phyloP scores from a whole-genome alignment of 306 rosid genomes.

The Medicago truncatula region DNA sequence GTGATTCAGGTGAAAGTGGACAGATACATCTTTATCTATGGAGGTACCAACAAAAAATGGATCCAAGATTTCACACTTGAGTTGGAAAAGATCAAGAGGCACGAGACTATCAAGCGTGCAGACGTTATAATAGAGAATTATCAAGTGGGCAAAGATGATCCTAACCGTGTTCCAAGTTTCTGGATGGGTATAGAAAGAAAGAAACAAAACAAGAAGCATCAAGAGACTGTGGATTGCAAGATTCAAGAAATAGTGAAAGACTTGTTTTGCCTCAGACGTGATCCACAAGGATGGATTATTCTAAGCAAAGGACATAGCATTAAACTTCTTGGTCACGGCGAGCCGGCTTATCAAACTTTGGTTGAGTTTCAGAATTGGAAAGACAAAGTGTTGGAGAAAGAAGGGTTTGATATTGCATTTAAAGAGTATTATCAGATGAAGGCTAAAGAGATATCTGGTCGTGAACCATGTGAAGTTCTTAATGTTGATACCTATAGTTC shows the following conservation, averaged over 20 bases:
- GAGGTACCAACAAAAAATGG: conserved; percentile 39
- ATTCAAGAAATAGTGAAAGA: conserved; percentile 32
- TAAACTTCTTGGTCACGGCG: conserved; percentile 35
- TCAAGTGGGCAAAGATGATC: conserved; percentile 32
- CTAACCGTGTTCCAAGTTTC: conserved; percentile 35
- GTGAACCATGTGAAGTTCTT: conserved; percentile 25
- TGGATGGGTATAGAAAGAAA: conserved; percentile 48
- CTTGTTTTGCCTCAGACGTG: conserved; percentile 37
- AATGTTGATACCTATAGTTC: conserved; percentile 42
- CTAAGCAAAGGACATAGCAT: conserved; percentile 44
- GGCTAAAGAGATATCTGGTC: conserved; percentile 41
- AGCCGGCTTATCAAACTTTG: conserved; percentile 41
- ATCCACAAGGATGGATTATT: conserved; percentile 50
- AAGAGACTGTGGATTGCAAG: conserved; percentile 25
- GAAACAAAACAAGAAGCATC: conserved; percentile 48
- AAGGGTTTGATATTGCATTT: conserved; percentile 46
- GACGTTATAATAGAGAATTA: conserved; percentile 38
- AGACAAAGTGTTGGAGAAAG: conserved; percentile 16
- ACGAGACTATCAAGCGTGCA: conserved; percentile 30
- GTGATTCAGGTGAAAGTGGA: conserved; percentile 36
- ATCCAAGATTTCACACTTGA: conserved; percentile 41
- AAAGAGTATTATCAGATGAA: conserved; percentile 34
- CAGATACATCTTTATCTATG: conserved; percentile 45
- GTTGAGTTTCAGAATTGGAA: conserved; percentile 44
- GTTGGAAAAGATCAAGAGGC: conserved; percentile 25